phyloP scores from a whole-genome alignment of 2,329 filamentous ascomycete genomes.

The Penicillium verrucosum region DNA sequence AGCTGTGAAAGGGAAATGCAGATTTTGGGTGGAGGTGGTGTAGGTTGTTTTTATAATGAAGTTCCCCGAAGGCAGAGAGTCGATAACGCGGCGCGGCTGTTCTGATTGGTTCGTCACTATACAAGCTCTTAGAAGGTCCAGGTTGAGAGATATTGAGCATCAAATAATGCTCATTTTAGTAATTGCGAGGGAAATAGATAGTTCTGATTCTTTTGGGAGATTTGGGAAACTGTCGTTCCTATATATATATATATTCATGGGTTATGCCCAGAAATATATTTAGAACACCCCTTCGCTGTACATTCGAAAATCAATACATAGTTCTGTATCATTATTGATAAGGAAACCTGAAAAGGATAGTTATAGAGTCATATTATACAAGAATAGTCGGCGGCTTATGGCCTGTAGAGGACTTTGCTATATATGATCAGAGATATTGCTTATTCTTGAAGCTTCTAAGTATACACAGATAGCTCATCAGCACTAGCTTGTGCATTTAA shows the following conservation, averaged over 20 bases:
- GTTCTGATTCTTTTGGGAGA: not conserved
- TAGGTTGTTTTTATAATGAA: not conserved
- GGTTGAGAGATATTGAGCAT: not conserved
- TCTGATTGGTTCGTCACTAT: slow-evolving; percentile 1
- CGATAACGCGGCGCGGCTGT: slow-evolving; percentile 23
- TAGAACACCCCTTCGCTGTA: too few relatives aligned
- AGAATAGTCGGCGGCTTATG: too few relatives aligned
- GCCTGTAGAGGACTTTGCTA: too few relatives aligned
- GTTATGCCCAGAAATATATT: too few relatives aligned
- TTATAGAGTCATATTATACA: too few relatives aligned
- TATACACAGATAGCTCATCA: not conserved
- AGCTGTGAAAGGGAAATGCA: not conserved
- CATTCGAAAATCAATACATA: too few relatives aligned
- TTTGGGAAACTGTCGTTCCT: too few relatives aligned
- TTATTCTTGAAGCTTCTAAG: too few relatives aligned
- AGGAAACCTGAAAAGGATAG: too few relatives aligned
- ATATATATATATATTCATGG: too few relatives aligned
- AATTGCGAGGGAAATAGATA: not conserved
- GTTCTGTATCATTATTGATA: too few relatives aligned
- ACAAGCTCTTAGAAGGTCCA: not conserved
- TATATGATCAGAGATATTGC: too few relatives aligned
- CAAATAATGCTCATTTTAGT: not conserved
- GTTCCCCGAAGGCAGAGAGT: slow-evolving; percentile 17
- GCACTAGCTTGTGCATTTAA: not conserved
- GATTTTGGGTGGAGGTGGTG: not conserved